phyloP scores from a whole-genome alignment of 257 asterid genomes.

The Petunia axillaris region DNA sequence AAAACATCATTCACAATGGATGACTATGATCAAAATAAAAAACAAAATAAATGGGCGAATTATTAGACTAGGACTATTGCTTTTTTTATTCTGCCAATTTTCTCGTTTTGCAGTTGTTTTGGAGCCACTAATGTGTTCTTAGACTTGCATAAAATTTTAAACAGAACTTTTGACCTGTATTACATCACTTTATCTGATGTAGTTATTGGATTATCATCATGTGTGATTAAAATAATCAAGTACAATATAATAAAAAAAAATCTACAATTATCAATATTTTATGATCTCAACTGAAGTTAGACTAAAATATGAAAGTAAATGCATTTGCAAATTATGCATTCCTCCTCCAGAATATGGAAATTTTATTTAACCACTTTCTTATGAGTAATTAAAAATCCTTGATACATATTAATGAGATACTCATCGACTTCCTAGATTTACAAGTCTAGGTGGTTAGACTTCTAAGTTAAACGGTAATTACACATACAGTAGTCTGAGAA shows the following conservation, averaged over 20 bases:
- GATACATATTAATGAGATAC: too few species aligned
- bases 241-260: too few species aligned
- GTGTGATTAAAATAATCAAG: too few species aligned
- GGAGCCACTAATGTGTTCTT: background rate
- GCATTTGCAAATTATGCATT: background rate
- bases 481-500: too few species aligned
- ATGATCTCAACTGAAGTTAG: background rate
- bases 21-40: background rate
- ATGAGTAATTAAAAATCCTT: background rate
- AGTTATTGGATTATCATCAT: background rate
- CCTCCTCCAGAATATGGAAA: background rate
- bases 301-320: background rate
- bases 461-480: too few species aligned
- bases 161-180: background rate
- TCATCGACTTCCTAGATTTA: too few species aligned
- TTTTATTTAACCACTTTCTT: background rate
- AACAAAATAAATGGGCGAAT: background rate
- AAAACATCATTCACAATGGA: background rate
- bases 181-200: background rate
- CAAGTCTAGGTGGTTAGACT: too few species aligned
- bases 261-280: too few species aligned
- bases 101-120: background rate
- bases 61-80: background rate
- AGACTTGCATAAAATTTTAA: background rate
- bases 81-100: background rate